Conservation (phyloP, 495 filamentous ascomycete genomes). For the Daldinia loculata region DNA sequence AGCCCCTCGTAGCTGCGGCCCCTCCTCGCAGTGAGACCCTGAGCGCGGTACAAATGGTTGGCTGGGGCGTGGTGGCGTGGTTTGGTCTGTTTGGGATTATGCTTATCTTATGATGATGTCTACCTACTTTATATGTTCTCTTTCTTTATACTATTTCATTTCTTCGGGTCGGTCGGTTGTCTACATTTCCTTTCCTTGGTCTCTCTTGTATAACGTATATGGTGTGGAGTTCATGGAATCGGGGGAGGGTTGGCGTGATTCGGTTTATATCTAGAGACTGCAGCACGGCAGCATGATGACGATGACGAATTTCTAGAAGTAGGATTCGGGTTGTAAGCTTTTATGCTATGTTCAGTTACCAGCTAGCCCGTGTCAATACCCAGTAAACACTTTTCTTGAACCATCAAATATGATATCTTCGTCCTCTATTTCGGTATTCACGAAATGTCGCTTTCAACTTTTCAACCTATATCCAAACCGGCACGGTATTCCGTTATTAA, state of each 20-base stretch:
- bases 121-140: background rate
- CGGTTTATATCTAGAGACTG: background rate
- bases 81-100: conserved; percentile 29
- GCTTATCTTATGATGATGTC: conserved; percentile 16
- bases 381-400: background rate
- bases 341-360: background rate
- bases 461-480: background rate
- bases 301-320: background rate
- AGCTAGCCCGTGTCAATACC: background rate
- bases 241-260: background rate
- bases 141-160: background rate
- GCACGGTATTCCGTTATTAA: background rate
- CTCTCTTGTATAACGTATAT: conserved; percentile 9
- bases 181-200: background rate
- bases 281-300: conserved; percentile 5
- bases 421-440: background rate
- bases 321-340: background rate
- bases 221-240: background rate
- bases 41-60: background rate
- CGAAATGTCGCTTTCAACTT: background rate
- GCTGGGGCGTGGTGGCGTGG: conserved; percentile 28
- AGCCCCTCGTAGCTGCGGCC: background rate
- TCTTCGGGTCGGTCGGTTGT: background rate
- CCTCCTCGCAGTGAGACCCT: background rate
- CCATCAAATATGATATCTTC: background rate